A percentile compares a stretch with the other conserved stretches of the same genome.
Evolutionary conservation across 2,329 filamentous ascomycete species (phyloP).

Genomic region (Epichloe gansuensis): DNA sequence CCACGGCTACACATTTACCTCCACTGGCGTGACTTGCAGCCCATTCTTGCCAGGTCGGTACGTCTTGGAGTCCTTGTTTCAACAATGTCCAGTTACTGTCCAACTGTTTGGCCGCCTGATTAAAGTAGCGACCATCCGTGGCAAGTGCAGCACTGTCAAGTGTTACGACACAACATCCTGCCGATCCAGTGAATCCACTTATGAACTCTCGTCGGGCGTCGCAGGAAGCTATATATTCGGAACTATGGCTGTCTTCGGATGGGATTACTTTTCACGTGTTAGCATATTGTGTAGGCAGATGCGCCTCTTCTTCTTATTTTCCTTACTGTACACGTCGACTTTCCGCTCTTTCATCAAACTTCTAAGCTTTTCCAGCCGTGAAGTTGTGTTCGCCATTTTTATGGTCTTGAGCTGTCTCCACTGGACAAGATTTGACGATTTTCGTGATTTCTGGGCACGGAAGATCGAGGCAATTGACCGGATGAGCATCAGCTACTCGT

Average conservation of each 20-base stretch:
- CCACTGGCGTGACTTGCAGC: constrained; percentile 72
- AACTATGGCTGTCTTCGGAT: constrained; percentile 94
- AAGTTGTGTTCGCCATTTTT: constrained; percentile 47
- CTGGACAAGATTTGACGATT: too few relatives aligned
- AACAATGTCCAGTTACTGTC: constrained; percentile 84
- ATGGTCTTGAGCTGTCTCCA: too few relatives aligned
- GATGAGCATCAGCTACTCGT: too few relatives aligned
- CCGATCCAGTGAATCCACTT: constrained; percentile 87
- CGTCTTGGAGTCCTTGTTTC: constrained; percentile 86
- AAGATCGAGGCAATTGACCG: too few relatives aligned
- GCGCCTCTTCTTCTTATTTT: not conserved
- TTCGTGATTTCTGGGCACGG: too few relatives aligned
- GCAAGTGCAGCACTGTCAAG: constrained; percentile 77
- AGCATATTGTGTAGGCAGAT: not conserved
- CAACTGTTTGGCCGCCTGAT: constrained; percentile 83
- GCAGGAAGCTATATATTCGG: constrained; percentile 95
- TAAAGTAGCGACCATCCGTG: constrained; percentile 96
- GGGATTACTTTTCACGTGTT: constrained; percentile 59
- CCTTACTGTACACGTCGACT: constrained; percentile 82
- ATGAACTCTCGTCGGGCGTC: constrained; percentile 87
- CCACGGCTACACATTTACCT: constrained; percentile 81
- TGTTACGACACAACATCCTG: constrained; percentile 83
- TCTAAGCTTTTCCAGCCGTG: constrained; percentile 64
- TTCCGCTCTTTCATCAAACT: constrained; percentile 77
- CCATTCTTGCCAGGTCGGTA: constrained; percentile 98